Evolutionary conservation across 441 rosid species (phyloP), one percentile per base, ranked within the genome.

Genomic region (Populus hybrid): DNA sequence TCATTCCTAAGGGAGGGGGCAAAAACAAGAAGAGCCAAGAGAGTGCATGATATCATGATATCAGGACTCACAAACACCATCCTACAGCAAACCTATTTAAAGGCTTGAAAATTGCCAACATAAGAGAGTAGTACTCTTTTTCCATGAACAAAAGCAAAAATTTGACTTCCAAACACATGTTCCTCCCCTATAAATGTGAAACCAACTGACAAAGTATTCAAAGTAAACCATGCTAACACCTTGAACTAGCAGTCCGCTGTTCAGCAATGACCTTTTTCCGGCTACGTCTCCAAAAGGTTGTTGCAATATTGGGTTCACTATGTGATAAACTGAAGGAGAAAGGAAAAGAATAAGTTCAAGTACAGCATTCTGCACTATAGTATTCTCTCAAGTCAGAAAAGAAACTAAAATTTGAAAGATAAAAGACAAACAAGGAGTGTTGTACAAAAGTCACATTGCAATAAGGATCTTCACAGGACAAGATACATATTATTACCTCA

Each of bases 181-280:
- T 21, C 16, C 20, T 74, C 59, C 40, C 74, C 24, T 46, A 61
- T 30, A 81, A 50, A 36, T 69, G 74, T 11, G 59, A 63, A 76
- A 67, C 32, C 59, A 74, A 77, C 38, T 74, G 46, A 75, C 14
- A 74, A 74, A 85, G 83, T 77, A 79, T 82, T 76, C 69, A 81
- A 68, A 79, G 70, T 75, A 78, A 86, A 46, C 20, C 57, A 46
- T 46, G 57, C 57, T 14, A 46, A 1, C 20, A 95, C 99, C 99
- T 97, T 80, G 98, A 93, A 89, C 98, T 97, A 82, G 99, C 95
- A 80, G 99, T 97, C 85, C 98, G 89, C 83, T 95, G 98, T 81
- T 97, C 99, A 50, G 97, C 98, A 88, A 97, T 91, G 81, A 91
- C 95, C 89, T 93, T 97, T 88, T 91, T 91, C 88, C 95, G 90